phyloP scores from a whole-genome alignment of 805 yeast species.

The Monosporozyma siamensis region DNA sequence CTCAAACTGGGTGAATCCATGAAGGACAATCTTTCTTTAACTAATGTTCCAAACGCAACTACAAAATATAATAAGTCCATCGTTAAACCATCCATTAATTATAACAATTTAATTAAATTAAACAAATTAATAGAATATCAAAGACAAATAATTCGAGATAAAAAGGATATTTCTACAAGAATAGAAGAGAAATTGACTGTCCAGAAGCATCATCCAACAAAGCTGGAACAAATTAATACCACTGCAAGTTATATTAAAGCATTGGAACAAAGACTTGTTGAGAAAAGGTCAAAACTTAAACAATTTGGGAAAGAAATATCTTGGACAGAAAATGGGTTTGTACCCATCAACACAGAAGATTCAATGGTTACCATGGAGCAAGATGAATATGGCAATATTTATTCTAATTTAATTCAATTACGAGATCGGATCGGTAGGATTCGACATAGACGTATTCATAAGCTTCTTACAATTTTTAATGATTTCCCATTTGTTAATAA shows the following conservation, averaged over 20 bases:
- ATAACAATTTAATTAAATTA: slow-evolving; percentile 21
- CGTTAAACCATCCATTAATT: slow-evolving; percentile 17
- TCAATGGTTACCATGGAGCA: slow-evolving; percentile 1
- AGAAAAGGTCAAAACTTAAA: slow-evolving; percentile 3
- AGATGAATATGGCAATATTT: slow-evolving; percentile 23
- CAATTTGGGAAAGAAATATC: slow-evolving; percentile 3
- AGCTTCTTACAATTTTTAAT: slow-evolving; percentile 11
- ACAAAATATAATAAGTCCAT: not conserved
- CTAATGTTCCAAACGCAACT: no score
- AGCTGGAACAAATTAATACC: not conserved
- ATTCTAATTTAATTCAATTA: slow-evolving; percentile 16
- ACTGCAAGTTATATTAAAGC: not conserved
- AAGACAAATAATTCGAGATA: slow-evolving; percentile 18
- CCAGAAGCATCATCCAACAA: not conserved
- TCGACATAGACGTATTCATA: not conserved
- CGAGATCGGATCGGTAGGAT: slow-evolving; percentile 8
- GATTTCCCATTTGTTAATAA: slow-evolving; percentile 4
- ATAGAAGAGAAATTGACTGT: slow-evolving; percentile 11
- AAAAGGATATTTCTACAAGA: slow-evolving; percentile 7
- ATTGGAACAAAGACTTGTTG: not conserved
- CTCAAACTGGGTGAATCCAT: no score
- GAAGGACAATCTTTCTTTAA: no score
- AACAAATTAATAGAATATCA: slow-evolving; percentile 24
- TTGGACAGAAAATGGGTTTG: not conserved
- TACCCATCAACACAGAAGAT: slow-evolving; percentile 1